Conservation (phyloP, 2,329 filamentous ascomycete genomes). For the Ophiostoma himal-ulmi region DNA sequence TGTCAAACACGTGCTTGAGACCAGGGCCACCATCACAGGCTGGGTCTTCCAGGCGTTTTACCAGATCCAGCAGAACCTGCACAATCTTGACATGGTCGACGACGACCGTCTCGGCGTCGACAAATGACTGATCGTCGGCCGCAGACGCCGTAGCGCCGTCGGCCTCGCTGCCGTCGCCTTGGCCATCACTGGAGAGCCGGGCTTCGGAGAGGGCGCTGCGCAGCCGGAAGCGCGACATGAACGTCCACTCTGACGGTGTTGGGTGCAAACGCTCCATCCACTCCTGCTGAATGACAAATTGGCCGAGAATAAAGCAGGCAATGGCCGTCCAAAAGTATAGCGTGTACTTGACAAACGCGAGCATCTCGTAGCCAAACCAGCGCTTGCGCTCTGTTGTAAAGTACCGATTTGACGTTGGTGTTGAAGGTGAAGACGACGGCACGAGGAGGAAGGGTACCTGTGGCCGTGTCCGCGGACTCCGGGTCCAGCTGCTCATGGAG, state of each 20-base stretch:
- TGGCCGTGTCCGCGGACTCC: slow-evolving; percentile 32
- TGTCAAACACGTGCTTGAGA: slow-evolving; percentile 44
- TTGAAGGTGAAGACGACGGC: slow-evolving; percentile 25
- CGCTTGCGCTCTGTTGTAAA: slow-evolving; percentile 72
- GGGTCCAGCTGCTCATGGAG: slow-evolving; percentile 2
- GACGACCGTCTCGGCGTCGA: slow-evolving; percentile 32
- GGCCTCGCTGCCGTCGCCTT: slow-evolving; percentile 2
- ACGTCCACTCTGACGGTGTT: slow-evolving; percentile 76
- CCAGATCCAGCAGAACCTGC: slow-evolving; percentile 51
- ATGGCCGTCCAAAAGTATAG: slow-evolving; percentile 60
- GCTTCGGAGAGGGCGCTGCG: slow-evolving; percentile 58
- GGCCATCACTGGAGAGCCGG: slow-evolving; percentile 33
- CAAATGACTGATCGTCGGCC: slow-evolving; percentile 50
- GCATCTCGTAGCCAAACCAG: slow-evolving; percentile 65
- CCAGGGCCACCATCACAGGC: slow-evolving; percentile 61
- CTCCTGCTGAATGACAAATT: slow-evolving; percentile 66
- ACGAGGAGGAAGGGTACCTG: slow-evolving; percentile 49
- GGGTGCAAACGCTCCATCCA: slow-evolving; percentile 68
- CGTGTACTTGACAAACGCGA: slow-evolving; percentile 62
- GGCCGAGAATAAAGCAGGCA: slow-evolving; percentile 53
- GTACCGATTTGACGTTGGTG: slow-evolving; percentile 50
- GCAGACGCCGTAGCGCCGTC: slow-evolving; percentile 3
- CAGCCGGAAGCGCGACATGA: slow-evolving; percentile 61
- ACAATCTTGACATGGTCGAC: slow-evolving; percentile 67
- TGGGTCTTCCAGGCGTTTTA: slow-evolving; percentile 64